Base-by-base conservation (phyloP, 352 stramenopile genomes). In the Pythium rishiriense region DNA sequence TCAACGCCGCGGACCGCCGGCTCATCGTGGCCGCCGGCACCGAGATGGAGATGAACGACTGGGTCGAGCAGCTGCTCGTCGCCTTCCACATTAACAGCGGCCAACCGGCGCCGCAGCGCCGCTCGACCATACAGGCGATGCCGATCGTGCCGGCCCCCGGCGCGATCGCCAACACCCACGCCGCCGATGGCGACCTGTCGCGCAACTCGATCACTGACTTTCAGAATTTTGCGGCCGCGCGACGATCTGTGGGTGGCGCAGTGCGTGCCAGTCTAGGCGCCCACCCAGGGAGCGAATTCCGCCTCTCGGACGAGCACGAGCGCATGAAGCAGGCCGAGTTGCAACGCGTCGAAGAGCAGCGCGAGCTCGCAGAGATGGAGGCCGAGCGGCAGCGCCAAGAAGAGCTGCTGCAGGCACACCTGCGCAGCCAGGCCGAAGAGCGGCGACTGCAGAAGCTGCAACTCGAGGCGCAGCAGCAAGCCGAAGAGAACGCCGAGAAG, bases 171-270 rank as follows among this genome's bases (percentile, higher is more conserved):
- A 46, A 46, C 29, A 56, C 54, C 10, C 21, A 42, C 33, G 24
- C 10, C 33, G 7, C 17, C 33, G 54, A 55, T 15, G 37, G 1
- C 14, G 66, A 66, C 49, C 17, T 55, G 7, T 41, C 53, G 17
- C 54, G 60, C 49, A 60, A 69, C 29, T 66, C 56, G 41, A 90
- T 93, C 41, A 77, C 74, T 14, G 81, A 93, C 62, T 93, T 93
- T 66, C 84, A 90, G 63, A 93, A 91, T 74, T 93, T 93, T 66
- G 78, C 84, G 17, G 68, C 75, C 5, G 75, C 83, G 17, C 66
- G 83, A 22, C 68, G 74, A 15, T 70, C 69, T 10, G 64, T 74
- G 19, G 54, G 66, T 1, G 68, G 62, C n/a, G 55, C 58, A 1
- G 42, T 78, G 19, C 78, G 79, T 26, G 75, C 83, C 43, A 89